phyloP scores from a whole-genome alignment of 345 rosid species.

The Citrus unshiu region DNA sequence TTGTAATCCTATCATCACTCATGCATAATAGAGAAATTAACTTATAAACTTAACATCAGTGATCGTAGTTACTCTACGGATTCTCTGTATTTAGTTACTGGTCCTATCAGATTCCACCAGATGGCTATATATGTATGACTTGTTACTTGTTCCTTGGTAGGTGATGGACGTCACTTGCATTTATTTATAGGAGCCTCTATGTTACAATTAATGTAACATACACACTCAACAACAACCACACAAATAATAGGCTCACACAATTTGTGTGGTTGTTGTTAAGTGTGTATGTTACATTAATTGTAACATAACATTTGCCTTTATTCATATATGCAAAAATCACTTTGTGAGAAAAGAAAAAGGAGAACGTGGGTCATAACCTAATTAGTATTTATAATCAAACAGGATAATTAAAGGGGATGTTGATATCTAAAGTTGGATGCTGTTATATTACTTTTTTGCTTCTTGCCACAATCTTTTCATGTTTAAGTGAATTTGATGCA shows the following conservation, averaged over 20 bases:
- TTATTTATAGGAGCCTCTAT: too few species aligned
- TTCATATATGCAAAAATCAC: too few species aligned
- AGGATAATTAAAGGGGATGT: not conserved
- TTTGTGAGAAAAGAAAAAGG: not conserved
- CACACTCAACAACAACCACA: too few species aligned
- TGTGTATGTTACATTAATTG: too few species aligned
- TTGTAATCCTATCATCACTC: too few species aligned
- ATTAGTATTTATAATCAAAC: not conserved
- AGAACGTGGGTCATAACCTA: not conserved
- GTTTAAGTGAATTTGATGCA: conserved; percentile 39
- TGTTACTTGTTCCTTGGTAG: not conserved
- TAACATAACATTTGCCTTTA: not conserved
- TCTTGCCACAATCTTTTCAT: conserved; percentile 17
- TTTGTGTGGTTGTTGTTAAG: too few species aligned
- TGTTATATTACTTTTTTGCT: conserved; percentile 18
- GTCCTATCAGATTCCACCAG: not conserved
- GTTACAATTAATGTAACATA: too few species aligned
- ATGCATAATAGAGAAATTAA: too few species aligned
- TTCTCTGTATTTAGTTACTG: not conserved
- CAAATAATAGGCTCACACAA: too few species aligned
- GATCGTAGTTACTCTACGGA: not conserved
- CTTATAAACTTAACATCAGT: too few species aligned
- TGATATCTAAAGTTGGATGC: conserved; percentile 12
- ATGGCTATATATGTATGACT: not conserved
- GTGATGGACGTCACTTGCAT: not conserved